A percentile compares a stretch with the other conserved stretches of the same genome.
These are phyloP conservation scores for Ustilago crameri DNA, from an alignment of 1,284 basidiomycete species.

Conservation along the genomic window DNA sequence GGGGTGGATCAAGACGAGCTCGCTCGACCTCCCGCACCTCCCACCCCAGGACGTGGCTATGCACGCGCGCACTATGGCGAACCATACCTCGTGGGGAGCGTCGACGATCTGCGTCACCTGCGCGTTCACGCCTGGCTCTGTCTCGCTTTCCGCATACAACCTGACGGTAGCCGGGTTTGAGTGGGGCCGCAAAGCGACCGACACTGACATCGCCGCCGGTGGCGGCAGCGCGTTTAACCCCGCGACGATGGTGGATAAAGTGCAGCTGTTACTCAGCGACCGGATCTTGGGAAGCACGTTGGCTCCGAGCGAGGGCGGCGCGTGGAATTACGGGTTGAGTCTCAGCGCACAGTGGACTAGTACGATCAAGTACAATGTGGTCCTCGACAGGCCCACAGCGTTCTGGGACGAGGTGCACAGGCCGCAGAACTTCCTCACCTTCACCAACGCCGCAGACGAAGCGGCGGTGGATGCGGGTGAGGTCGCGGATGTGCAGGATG, in stretches of 20 bases:
- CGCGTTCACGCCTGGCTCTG: conserved; percentile 97
- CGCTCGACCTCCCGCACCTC: conserved; percentile 71
- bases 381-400: conserved; percentile 85
- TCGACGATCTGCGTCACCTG: conserved; percentile 92
- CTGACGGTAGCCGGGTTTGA: conserved; percentile 92
- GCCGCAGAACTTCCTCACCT: conserved; percentile 70
- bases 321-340: conserved; percentile 67
- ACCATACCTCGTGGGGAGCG: conserved; percentile 93
- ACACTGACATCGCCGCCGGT: conserved; percentile 76
- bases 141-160: conserved; percentile 91
- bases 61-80: conserved; percentile 95
- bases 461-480: conserved; percentile 25
- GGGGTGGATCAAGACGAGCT: conserved; percentile 98
- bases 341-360: conserved; percentile 91
- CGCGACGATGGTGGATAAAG: conserved; percentile 85
- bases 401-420: conserved; percentile 98
- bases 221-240: conserved; percentile 81
- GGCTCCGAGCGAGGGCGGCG: conserved; percentile 48
- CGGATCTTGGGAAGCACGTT: conserved; percentile 69
- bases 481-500: conserved; percentile 62
- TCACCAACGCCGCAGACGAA: conserved; percentile 48
- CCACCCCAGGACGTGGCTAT: conserved; percentile 93
- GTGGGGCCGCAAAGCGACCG: conserved; percentile 90
- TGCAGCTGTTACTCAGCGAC: conserved; percentile 93
- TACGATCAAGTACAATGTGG: conserved; percentile 84